Conservation (phyloP, 345 rosid genomes). For the Trapa incisa region DNA sequence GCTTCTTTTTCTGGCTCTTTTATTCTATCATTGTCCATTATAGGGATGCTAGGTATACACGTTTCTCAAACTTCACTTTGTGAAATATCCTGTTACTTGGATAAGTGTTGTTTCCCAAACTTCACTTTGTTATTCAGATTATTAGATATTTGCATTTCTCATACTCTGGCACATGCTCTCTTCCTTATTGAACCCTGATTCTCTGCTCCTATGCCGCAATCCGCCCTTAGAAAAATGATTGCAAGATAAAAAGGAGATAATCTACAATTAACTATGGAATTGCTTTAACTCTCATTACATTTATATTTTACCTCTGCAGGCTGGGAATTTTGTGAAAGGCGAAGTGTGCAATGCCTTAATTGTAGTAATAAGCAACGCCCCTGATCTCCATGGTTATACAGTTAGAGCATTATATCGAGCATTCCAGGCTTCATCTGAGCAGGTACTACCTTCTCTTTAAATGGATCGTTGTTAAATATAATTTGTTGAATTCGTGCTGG, state of each 20-base stretch:
- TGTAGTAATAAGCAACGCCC: constrained; percentile 86
- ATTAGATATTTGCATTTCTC: too few species aligned
- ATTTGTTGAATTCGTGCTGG: neutral
- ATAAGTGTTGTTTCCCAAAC: neutral
- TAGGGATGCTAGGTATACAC: neutral
- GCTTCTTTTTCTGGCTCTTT: neutral
- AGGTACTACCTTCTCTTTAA: constrained; percentile 28
- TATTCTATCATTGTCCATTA: neutral
- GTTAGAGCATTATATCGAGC: constrained; percentile 82
- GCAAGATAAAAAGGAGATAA: neutral
- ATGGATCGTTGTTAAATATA: neutral
- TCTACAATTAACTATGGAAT: neutral
- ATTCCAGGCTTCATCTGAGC: constrained; percentile 60
- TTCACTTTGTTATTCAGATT: neutral
- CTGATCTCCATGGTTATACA: constrained; percentile 92
- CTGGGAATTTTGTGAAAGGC: constrained; percentile 97
- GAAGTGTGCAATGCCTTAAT: constrained; percentile 96
- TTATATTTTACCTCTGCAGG: constrained; percentile 44
- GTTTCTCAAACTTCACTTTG: neutral
- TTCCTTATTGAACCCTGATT: neutral
- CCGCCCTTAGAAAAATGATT: neutral
- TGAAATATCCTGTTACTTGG: neutral
- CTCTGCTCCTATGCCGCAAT: neutral
- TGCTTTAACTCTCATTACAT: constrained; percentile 6
- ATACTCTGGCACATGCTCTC: neutral